These are phyloP conservation scores for Alternaria sp. DNA, from an alignment of 2,329 filamentous ascomycete genomes.

Conservation along the genomic window DNA sequence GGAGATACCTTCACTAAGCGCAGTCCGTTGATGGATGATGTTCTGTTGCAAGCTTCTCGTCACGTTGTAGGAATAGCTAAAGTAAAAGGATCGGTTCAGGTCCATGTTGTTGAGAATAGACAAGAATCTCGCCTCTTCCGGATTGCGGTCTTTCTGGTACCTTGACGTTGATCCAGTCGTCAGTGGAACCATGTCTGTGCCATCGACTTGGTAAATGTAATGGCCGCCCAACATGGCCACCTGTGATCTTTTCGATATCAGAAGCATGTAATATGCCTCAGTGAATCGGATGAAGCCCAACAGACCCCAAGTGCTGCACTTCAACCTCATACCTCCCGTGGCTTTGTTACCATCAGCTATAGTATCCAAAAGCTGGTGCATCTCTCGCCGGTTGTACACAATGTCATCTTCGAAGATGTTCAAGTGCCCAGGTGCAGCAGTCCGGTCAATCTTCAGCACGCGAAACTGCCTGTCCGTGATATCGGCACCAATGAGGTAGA, in stretches of 20 bases:
- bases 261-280: constrained; percentile 93
- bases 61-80: constrained; percentile 97
- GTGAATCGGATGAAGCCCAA: constrained; percentile 97
- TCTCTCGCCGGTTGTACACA: constrained; percentile 89
- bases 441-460: constrained; percentile 94
- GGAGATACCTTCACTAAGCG: constrained; percentile 70
- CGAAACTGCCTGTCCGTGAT: constrained; percentile 88
- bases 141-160: constrained; percentile 81
- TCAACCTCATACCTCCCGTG: constrained; percentile 87
- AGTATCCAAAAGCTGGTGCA: constrained; percentile 90
- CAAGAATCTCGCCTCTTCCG: constrained; percentile 89
- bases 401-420: constrained; percentile 93
- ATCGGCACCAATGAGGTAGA: constrained; percentile 94
- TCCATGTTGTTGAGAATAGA: constrained; percentile 91
- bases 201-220: constrained; percentile 94
- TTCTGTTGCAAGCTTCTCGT: constrained; percentile 93
- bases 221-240: constrained; percentile 96
- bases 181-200: constrained; percentile 88
- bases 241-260: constrained; percentile 95
- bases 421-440: constrained; percentile 78
- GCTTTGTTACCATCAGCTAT: constrained; percentile 95
- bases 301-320: constrained; percentile 91
- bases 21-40: constrained; percentile 79
- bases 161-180: constrained; percentile 73
- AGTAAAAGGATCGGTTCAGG: constrained; percentile 91